A percentile compares a stretch with the other conserved stretches of the same genome.
Evolutionary conservation across 306 rosid genomes (phyloP).

Genomic region (Trifolium pratense): DNA sequence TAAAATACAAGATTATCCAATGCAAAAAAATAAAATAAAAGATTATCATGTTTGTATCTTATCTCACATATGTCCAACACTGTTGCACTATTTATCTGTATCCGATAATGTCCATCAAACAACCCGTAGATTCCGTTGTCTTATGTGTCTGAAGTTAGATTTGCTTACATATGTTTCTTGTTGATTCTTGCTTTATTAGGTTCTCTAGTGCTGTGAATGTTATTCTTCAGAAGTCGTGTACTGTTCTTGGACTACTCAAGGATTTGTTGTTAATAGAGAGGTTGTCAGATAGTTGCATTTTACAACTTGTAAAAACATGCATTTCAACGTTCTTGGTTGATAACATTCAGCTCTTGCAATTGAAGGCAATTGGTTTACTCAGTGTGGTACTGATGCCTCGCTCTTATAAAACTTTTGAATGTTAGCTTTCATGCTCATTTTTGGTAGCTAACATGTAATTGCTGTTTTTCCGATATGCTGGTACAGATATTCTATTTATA

Average conservation of each 20-base stretch:
- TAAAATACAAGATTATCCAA: neutral
- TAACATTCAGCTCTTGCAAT: slow-evolving; percentile 92
- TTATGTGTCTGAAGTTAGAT: slow-evolving; percentile 30
- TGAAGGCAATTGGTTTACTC: slow-evolving; percentile 90
- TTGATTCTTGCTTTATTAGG: slow-evolving; percentile 58
- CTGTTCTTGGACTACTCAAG: slow-evolving; percentile 86
- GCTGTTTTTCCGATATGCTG: slow-evolving; percentile 37
- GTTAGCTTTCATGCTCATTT: slow-evolving; percentile 28
- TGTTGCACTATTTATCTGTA: neutral
- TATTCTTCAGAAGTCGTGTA: slow-evolving; percentile 95
- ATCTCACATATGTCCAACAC: neutral
- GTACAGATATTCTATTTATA: slow-evolving; percentile 91
- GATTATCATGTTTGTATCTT: neutral
- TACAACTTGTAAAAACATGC: slow-evolving; percentile 91
- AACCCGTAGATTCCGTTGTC: slow-evolving; percentile 21
- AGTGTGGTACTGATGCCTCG: slow-evolving; percentile 72
- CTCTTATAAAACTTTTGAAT: slow-evolving; percentile 31
- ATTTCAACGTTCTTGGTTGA: slow-evolving; percentile 91
- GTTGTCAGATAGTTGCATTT: slow-evolving; percentile 94
- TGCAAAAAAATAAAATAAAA: too few species aligned
- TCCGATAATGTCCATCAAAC: neutral
- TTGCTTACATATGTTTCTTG: slow-evolving; percentile 19
- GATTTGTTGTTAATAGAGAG: slow-evolving; percentile 90
- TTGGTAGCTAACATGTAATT: slow-evolving; percentile 18
- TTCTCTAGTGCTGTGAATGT: slow-evolving; percentile 77